Percentiles rank a stretch among this genome's conserved stretches.
These are phyloP conservation scores for Globisporangium barbulae DNA, from an alignment of 352 stramenopile genomes.

Conservation along the genomic window DNA sequence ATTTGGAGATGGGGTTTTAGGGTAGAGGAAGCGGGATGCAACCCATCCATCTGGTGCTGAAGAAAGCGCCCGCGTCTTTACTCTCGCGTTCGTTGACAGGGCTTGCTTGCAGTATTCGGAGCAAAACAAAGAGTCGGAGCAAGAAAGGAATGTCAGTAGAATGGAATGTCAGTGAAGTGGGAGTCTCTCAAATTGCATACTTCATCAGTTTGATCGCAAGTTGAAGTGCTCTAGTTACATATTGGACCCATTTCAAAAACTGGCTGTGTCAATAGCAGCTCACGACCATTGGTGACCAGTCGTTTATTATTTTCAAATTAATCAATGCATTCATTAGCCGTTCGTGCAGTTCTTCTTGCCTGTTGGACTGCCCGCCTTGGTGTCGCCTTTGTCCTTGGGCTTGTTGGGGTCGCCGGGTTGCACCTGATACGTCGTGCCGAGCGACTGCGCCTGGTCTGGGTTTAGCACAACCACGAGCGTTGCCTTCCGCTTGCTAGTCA, in stretches of 20 bases:
- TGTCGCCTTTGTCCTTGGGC: background rate
- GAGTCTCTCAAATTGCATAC: background rate
- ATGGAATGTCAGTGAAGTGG: background rate
- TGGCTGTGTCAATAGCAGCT: too few species aligned
- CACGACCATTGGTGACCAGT: too few species aligned
- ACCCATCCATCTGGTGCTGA: background rate
- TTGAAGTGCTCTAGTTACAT: background rate
- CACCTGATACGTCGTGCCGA: slow-evolving; percentile 26
- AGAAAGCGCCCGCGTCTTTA: slow-evolving; percentile 6
- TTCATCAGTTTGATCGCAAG: background rate
- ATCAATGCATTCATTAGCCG: background rate
- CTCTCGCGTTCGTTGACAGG: background rate
- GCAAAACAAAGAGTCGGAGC: background rate
- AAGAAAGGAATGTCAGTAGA: background rate
- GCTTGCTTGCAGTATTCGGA: background rate
- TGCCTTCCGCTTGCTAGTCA: slow-evolving; percentile 10
- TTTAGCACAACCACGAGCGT: slow-evolving; percentile 42
- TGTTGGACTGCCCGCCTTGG: background rate
- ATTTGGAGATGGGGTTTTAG: background rate
- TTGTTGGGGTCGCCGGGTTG: background rate
- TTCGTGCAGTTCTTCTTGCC: background rate
- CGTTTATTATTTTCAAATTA: background rate
- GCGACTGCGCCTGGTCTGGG: slow-evolving; percentile 30
- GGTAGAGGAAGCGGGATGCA: slow-evolving; percentile 1
- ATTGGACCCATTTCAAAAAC: too few species aligned